phyloP scores from a whole-genome alignment of 352 stramenopile genomes.

The Pythium pectinolyticum region DNA sequence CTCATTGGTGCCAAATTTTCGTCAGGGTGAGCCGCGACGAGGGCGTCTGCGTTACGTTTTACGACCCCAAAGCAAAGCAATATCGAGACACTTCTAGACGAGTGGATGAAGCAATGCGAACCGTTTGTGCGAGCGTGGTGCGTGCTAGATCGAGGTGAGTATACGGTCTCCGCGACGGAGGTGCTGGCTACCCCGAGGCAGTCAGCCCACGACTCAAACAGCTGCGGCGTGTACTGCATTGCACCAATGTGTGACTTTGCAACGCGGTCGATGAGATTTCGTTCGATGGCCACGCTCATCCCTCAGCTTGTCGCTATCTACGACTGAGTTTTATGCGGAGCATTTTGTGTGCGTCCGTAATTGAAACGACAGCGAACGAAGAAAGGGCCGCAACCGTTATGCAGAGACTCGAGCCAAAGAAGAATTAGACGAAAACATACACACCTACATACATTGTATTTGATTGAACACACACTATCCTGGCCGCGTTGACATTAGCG shows the following conservation, averaged over 20 bases:
- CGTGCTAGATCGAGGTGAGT: not conserved
- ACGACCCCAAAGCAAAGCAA: not conserved
- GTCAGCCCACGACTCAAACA: not conserved
- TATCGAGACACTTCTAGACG: not conserved
- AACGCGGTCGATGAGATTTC: not conserved
- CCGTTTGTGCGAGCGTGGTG: not conserved
- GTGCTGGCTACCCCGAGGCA: not conserved
- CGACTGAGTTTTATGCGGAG: not conserved
- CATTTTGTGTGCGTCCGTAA: not conserved
- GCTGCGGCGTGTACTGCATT: not conserved
- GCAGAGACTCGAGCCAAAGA: not conserved
- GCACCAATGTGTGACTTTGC: not conserved
- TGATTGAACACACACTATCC: not conserved
- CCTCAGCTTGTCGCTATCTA: not conserved
- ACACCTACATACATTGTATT: not conserved
- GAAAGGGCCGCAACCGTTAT: not conserved
- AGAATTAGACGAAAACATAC: not conserved
- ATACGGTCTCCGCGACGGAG: not conserved
- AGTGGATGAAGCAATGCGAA: not conserved
- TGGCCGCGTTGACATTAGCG: too few relatives aligned
- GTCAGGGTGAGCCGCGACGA: not conserved
- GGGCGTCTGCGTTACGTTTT: not conserved
- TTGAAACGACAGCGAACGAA: not conserved
- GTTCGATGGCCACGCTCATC: not conserved
- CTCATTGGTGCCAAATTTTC: not conserved